Conservation (phyloP, 2,329 filamentous ascomycete species). For the Aureobasidium namibiae region DNA sequence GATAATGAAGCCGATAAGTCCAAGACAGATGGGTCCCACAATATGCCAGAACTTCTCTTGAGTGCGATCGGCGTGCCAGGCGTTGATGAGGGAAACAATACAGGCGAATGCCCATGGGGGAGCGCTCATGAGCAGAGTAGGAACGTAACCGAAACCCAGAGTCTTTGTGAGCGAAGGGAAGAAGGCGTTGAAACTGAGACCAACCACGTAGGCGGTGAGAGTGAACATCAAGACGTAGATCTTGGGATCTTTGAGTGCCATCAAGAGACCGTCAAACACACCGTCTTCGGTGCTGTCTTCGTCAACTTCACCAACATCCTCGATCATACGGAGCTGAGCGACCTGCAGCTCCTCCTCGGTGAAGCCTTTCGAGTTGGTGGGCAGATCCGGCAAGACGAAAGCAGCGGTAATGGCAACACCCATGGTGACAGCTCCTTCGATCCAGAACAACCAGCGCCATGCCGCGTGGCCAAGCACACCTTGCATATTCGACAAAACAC, state of each 20-base stretch:
- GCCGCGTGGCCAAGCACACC: conserved; percentile 47
- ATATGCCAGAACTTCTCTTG: conserved; percentile 49
- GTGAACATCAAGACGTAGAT: conserved; percentile 17
- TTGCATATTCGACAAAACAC: conserved; percentile 58
- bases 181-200: conserved; percentile 22
- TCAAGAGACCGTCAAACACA: conserved; percentile 15
- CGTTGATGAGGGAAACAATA: conserved; percentile 16
- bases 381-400: conserved; percentile 44
- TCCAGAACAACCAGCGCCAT: conserved; percentile 36
- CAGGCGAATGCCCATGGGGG: conserved; percentile 28
- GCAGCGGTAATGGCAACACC: conserved; percentile 49
- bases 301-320: conserved; percentile 29
- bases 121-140: conserved; percentile 26
- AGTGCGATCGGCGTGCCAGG: conserved; percentile 22
- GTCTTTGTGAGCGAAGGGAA: conserved; percentile 29
- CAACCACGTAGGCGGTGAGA: not conserved
- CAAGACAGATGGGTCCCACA: conserved; percentile 43
- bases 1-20: conserved; percentile 52
- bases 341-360: conserved; percentile 26
- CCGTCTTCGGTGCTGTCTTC: conserved; percentile 37
- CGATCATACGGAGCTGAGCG: conserved; percentile 31
- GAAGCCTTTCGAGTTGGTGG: conserved; percentile 30
- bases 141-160: conserved; percentile 30
- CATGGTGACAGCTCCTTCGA: conserved; percentile 60
- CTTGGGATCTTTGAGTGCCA: conserved; percentile 21